phyloP scores from a whole-genome alignment of 768 basidiomycete genomes.

The Sarcodon aspratus region DNA sequence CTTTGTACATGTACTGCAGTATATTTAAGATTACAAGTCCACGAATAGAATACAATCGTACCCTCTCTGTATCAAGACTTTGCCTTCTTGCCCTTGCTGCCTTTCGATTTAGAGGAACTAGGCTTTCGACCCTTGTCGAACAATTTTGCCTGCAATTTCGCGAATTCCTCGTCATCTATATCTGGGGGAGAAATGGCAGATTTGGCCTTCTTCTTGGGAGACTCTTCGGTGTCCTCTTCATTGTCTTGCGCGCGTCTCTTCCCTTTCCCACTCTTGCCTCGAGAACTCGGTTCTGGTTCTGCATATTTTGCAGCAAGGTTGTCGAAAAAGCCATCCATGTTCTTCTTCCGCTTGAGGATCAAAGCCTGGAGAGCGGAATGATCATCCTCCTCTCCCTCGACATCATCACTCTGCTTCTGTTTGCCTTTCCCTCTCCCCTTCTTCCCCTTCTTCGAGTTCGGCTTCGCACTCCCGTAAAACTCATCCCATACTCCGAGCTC shows the following conservation, averaged over 20 bases:
- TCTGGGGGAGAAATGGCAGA: slow-evolving; percentile 35
- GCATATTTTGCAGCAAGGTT: slow-evolving; percentile 65
- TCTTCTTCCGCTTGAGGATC: slow-evolving; percentile 67
- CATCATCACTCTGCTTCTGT: slow-evolving; percentile 10
- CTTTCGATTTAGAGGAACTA: slow-evolving; percentile 6
- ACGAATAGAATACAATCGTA: not conserved
- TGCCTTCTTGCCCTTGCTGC: slow-evolving; percentile 24
- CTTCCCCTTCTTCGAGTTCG: slow-evolving; percentile 43
- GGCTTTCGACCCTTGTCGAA: slow-evolving; percentile 31
- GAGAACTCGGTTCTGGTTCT: slow-evolving; percentile 28
- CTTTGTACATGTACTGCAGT: not conserved
- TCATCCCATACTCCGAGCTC: slow-evolving; percentile 93
- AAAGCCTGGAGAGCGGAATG: slow-evolving; percentile 66
- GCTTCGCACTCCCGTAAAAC: slow-evolving; percentile 73
- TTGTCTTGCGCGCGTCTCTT: slow-evolving; percentile 25
- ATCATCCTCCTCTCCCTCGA: slow-evolving; percentile 51
- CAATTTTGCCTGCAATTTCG: slow-evolving; percentile 44
- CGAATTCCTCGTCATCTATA: slow-evolving; percentile 57
- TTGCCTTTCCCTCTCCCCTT: slow-evolving; percentile 15
- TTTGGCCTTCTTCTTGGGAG: slow-evolving; percentile 19
- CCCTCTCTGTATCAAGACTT: slow-evolving; percentile 13
- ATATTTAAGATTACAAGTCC: not conserved
- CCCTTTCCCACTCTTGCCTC: slow-evolving; percentile 36
- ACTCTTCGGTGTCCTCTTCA: slow-evolving; percentile 30
- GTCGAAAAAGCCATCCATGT: slow-evolving; percentile 65